These are phyloP conservation scores for Aureobasidium pullulans DNA, from an alignment of 2,329 filamentous ascomycete genomes.

Conservation along the genomic window DNA sequence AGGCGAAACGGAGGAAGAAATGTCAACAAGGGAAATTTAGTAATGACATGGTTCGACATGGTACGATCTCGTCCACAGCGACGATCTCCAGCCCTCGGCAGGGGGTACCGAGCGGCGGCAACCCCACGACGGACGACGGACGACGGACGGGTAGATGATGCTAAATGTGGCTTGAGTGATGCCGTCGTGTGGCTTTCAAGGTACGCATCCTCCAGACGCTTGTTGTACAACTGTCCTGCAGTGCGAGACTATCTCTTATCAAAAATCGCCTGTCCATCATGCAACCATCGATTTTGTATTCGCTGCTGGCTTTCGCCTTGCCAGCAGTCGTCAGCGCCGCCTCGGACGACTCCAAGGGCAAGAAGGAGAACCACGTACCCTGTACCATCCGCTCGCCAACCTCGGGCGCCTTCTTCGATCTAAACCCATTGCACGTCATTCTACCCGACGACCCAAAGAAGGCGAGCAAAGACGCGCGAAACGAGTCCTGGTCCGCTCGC, in stretches of 20 bases:
- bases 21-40: background rate
- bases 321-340: constrained; percentile 32
- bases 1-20: background rate
- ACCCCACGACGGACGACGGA: background rate
- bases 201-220: background rate
- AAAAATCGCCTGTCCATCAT: background rate
- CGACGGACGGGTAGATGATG: background rate
- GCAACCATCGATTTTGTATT: constrained; percentile 23
- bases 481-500: constrained; percentile 55
- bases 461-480: constrained; percentile 46
- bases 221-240: constrained; percentile 3
- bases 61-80: background rate
- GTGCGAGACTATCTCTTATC: background rate
- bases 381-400: constrained; percentile 57
- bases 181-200: background rate
- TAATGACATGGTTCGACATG: constrained; percentile 1
- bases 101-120: background rate
- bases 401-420: constrained; percentile 57
- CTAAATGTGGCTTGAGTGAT: background rate
- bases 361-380: constrained; percentile 40
- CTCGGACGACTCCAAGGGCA: constrained; percentile 22
- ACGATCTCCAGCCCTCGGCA: background rate
- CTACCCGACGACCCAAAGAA: constrained; percentile 37
- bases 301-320: constrained; percentile 27
- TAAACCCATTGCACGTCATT: constrained; percentile 49